These are phyloP conservation scores for Coemansia sp. DNA, from an alignment of 192 early-diverging fungal genomes.

Conservation along the genomic window DNA sequence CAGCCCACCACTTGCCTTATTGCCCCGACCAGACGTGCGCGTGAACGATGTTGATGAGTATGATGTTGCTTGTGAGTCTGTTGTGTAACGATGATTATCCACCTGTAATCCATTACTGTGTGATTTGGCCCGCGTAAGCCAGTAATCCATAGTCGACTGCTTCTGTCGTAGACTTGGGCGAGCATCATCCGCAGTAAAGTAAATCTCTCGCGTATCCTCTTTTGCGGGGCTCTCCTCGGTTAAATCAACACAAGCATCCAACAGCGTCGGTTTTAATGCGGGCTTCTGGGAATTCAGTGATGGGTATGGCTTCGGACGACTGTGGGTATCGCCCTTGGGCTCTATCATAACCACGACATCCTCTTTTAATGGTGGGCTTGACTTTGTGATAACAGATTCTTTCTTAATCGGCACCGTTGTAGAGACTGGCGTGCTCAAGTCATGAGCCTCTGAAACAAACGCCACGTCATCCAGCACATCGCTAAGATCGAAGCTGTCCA, in stretches of 20 bases:
- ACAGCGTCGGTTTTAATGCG: not conserved
- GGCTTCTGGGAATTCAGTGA: not conserved
- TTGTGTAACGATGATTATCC: not conserved
- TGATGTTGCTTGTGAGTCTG: not conserved
- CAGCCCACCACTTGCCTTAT: slow-evolving; percentile 7
- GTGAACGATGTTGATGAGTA: not conserved
- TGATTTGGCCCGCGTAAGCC: slow-evolving; percentile 14
- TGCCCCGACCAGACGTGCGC: not conserved
- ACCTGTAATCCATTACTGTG: not conserved
- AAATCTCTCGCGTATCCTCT: slow-evolving; percentile 8
- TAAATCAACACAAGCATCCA: not conserved
- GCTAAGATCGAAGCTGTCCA: slow-evolving; percentile 28
- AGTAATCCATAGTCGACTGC: slow-evolving; percentile 35
- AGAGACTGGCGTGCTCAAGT: not conserved
- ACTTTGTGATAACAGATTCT: not conserved
- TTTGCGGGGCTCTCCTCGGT: not conserved
- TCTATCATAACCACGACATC: not conserved
- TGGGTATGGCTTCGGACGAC: not conserved
- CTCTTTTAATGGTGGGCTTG: not conserved
- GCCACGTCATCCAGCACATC: slow-evolving; percentile 18
- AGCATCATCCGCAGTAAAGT: slow-evolving; percentile 18
- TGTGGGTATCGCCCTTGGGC: not conserved
- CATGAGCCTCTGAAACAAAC: not conserved
- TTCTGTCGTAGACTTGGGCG: slow-evolving; percentile 3
- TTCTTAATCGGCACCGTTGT: not conserved